Base-by-base conservation (phyloP, 2,329 filamentous ascomycete species). In the Ophiocordyceps camponoti-leonardi region DNA sequence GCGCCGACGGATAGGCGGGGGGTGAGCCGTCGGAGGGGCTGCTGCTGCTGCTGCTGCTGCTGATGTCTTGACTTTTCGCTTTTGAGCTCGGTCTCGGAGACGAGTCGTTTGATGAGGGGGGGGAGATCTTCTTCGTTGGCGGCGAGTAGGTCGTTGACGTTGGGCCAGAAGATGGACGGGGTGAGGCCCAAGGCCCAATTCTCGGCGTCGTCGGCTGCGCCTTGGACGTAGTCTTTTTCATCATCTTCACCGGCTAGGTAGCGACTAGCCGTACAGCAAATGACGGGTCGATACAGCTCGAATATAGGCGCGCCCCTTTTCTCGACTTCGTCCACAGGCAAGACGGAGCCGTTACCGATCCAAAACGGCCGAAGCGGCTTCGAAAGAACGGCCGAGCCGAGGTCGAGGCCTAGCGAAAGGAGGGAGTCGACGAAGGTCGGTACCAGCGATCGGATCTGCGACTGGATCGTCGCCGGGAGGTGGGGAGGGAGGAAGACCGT, bases 121-220 rank as follows among this genome's bases (percentile, higher is more conserved):
- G 26, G 26, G 26, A 28, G 26, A 8, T 28, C 26, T 8, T 8
- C 71, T 55, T 95, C 88, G 0, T 72, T 56, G 0, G 80, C 73
- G 0, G 60, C 60, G 19, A 93, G 65, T 12, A 96, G 66, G 6
- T 57, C 37, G 0, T 74, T 66, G 40, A 66, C 67, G 53, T 94
- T 69, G 2, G 61, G 62, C 92, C 92, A 98, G 63, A 94, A 98
- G 0, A 90, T 50, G 0, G 67, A 59, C 0, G 90, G 77, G 0
- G 84, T 92, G 16, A 96, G 72, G 0, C 86, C 86, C 45, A 75
- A 67, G 1, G 87, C 82, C 92, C 92, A 98, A 53, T 85, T 86
- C 67, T 98, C 92, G 13, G 83, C 86, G 59, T 98, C 92, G 61
- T 98, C 92, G 2, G 83, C 92, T 1, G 90, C 90, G 44, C 92